phyloP scores from a whole-genome alignment of 2,329 filamentous ascomycete genomes.

The Teratosphaeria epicoccoides region DNA sequence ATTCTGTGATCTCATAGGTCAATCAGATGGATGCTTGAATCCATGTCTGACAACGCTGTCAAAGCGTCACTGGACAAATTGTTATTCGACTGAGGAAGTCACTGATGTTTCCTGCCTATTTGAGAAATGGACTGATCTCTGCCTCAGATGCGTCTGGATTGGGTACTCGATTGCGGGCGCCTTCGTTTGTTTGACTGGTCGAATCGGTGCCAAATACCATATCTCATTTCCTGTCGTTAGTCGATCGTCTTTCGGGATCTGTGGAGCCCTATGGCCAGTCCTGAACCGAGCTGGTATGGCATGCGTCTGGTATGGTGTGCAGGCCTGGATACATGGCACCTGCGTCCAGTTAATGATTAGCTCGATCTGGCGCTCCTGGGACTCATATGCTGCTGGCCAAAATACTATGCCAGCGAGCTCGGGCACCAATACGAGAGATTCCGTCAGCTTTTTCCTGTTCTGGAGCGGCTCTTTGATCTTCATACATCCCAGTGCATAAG shows the following conservation, averaged over 20 bases:
- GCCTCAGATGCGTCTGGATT: conserved; percentile 38
- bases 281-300: conserved; percentile 83
- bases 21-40: too few species aligned
- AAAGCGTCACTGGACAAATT: too few species aligned
- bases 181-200: conserved; percentile 69
- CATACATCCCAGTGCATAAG: conserved; percentile 84
- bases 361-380: conserved; percentile 58
- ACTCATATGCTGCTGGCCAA: conserved; percentile 32
- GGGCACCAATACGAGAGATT: conserved; percentile 65
- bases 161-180: conserved; percentile 67
- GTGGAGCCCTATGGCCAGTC: conserved; percentile 80
- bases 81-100: too few species aligned
- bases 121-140: too few species aligned
- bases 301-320: conserved; percentile 80
- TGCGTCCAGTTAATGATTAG: conserved; percentile 86
- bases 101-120: too few species aligned
- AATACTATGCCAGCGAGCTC: conserved; percentile 56
- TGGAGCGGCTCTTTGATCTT: conserved; percentile 72
- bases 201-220: conserved; percentile 79
- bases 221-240: conserved; percentile 77
- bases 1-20: too few species aligned
- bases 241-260: conserved; percentile 74
- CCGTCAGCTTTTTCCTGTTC: conserved; percentile 76
- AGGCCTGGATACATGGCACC: conserved; percentile 67
- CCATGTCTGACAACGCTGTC: too few species aligned